These are phyloP conservation scores for Aspergillus vadensis DNA, from an alignment of 2,329 filamentous ascomycete species.

Conservation along the genomic window DNA sequence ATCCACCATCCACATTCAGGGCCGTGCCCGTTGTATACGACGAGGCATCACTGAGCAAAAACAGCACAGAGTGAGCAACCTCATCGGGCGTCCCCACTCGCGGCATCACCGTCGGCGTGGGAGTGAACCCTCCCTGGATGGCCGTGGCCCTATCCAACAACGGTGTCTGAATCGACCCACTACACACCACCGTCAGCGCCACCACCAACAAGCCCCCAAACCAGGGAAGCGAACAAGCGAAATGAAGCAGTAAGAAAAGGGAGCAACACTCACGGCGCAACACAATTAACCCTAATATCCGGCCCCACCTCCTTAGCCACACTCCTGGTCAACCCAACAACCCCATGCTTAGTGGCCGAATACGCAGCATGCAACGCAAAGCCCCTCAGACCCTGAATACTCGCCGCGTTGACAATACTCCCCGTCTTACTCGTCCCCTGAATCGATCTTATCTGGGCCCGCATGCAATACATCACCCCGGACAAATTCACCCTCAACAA, in stretches of 20 bases:
- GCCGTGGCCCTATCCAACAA: constrained; percentile 30
- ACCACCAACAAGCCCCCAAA: background rate
- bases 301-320: constrained; percentile 42
- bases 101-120: constrained; percentile 26
- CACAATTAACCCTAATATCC: constrained; percentile 44
- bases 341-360: constrained; percentile 38
- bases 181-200: constrained; percentile 15
- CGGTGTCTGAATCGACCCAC: constrained; percentile 38
- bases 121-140: constrained; percentile 24
- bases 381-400: constrained; percentile 45
- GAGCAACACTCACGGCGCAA: constrained; percentile 44
- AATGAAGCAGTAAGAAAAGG: background rate
- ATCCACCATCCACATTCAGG: constrained; percentile 52
- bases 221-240: constrained; percentile 3
- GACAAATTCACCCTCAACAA: constrained; percentile 49
- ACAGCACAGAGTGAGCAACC: constrained; percentile 50
- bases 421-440: constrained; percentile 35
- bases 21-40: constrained; percentile 52
- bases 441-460: constrained; percentile 52
- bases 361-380: constrained; percentile 35
- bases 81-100: constrained; percentile 37
- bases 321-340: constrained; percentile 39
- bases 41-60: constrained; percentile 49
- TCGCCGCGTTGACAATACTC: constrained; percentile 60
- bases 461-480: constrained; percentile 55